Conservation (phyloP, 225 moss, liverwort and hornwort species). For the Marchantia polymorpha region DNA sequence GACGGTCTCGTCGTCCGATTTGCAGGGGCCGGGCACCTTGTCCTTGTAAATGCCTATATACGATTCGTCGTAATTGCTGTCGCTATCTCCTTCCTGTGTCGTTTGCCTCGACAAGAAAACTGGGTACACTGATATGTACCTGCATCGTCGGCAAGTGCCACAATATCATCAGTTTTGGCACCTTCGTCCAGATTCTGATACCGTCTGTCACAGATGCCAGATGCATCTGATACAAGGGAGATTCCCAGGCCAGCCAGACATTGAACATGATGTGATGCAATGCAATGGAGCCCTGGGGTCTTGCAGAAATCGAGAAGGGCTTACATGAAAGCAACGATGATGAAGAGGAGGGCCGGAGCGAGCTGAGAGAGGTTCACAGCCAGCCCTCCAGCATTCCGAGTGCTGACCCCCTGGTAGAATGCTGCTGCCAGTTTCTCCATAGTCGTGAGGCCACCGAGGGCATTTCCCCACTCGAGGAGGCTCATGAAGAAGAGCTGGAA, state of each 20-base stretch:
- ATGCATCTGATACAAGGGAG: too few species aligned
- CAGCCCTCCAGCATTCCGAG: slow-evolving; percentile 61
- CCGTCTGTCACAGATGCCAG: too few species aligned
- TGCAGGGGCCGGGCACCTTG: too few species aligned
- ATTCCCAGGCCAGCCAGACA: too few species aligned
- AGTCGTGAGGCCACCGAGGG: slow-evolving; percentile 24
- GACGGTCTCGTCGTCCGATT: slow-evolving; percentile 20
- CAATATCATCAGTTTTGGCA: not conserved
- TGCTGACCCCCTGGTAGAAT: slow-evolving; percentile 54
- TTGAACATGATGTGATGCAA: too few species aligned
- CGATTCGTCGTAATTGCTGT: slow-evolving; percentile 2
- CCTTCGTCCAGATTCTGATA: too few species aligned
- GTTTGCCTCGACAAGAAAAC: slow-evolving; percentile 53
- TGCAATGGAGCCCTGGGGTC: not conserved
- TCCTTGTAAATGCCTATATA: not conserved
- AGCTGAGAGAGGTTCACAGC: slow-evolving; percentile 39
- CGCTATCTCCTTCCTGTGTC: slow-evolving; percentile 14
- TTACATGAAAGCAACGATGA: slow-evolving; percentile 51
- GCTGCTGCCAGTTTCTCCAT: slow-evolving; percentile 47
- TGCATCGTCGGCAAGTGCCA: slow-evolving; percentile 18
- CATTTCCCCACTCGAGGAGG: slow-evolving; percentile 51
- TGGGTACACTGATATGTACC: slow-evolving; percentile 62
- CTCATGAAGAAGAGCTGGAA: slow-evolving; percentile 51
- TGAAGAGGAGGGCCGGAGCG: slow-evolving; percentile 53
- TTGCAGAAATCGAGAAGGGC: not conserved